A percentile compares a stretch with the other conserved stretches of the same genome.
Conservation (phyloP, 805 yeast species). For the Pichia insulana region DNA sequence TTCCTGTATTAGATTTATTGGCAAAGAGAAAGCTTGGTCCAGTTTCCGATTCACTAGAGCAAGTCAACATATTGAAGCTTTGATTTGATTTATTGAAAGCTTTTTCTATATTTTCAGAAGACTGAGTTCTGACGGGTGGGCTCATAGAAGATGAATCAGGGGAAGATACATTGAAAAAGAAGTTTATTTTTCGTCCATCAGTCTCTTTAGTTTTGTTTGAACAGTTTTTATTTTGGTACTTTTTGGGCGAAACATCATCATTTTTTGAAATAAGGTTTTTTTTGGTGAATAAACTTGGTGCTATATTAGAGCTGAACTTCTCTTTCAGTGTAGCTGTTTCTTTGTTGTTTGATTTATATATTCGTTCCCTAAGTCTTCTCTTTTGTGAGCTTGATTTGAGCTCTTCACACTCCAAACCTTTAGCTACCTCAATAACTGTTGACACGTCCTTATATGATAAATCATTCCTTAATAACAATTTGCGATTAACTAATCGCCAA, state of each 20-base stretch:
- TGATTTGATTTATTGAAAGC: no score
- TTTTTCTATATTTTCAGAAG: not conserved
- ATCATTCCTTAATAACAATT: constrained; percentile 19
- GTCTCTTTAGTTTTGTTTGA: not conserved
- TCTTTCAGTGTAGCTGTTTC: no score
- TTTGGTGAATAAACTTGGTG: not conserved
- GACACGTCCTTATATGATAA: constrained; percentile 22
- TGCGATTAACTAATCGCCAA: constrained; percentile 30
- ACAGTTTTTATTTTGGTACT: no score
- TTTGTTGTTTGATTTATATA: not conserved
- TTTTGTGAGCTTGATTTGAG: not conserved
- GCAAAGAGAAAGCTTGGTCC: no score
- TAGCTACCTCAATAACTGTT: constrained; percentile 23
- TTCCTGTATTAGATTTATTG: no score
- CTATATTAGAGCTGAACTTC: not conserved
- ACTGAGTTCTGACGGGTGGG: not conserved
- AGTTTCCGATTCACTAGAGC: no score
- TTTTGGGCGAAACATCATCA: not conserved
- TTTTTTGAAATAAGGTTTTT: not conserved
- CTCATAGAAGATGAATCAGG: constrained; percentile 8
- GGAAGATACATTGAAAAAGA: constrained; percentile 7
- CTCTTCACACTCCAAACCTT: constrained; percentile 1
- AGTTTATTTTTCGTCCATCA: constrained; percentile 4
- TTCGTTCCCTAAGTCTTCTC: not conserved
- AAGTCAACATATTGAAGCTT: not conserved